phyloP scores from a whole-genome alignment of 1,139 yeast genomes.

The Debaryomyces sp. region DNA sequence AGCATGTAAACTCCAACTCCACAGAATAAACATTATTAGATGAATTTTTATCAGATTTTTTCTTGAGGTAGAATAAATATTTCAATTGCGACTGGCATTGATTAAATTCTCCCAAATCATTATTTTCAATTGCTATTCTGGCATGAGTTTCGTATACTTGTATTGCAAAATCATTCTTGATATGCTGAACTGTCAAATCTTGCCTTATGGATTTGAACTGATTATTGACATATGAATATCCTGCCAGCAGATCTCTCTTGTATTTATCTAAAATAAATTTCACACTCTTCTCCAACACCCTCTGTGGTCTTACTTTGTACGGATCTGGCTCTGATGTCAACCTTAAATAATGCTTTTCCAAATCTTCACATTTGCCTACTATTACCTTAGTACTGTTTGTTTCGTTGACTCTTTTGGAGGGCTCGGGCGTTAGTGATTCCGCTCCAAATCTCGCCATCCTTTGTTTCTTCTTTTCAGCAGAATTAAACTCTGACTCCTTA shows the following conservation, averaged over 20 bases:
- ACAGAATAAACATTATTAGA: slow-evolving; percentile 17
- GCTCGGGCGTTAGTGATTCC: slow-evolving; percentile 22
- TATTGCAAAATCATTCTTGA: slow-evolving; percentile 76
- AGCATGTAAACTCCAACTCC: slow-evolving; percentile 69
- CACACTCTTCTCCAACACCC: slow-evolving; percentile 60
- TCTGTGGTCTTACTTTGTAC: slow-evolving; percentile 72
- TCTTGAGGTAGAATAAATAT: slow-evolving; percentile 50
- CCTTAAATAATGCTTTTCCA: slow-evolving; percentile 81
- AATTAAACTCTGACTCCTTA: slow-evolving; percentile 24
- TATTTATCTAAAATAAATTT: slow-evolving; percentile 58
- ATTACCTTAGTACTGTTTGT: slow-evolving; percentile 26
- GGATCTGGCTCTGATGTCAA: slow-evolving; percentile 94
- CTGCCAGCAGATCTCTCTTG: slow-evolving; percentile 43
- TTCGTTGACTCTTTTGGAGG: not conserved
- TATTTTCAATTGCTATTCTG: slow-evolving; percentile 77
- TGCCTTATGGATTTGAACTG: slow-evolving; percentile 92
- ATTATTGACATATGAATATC: slow-evolving; percentile 79
- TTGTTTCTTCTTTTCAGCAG: slow-evolving; percentile 43
- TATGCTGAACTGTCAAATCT: slow-evolving; percentile 90
- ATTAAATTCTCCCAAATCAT: slow-evolving; percentile 91
- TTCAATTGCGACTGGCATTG: slow-evolving; percentile 89
- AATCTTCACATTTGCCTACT: slow-evolving; percentile 62
- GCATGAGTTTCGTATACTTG: slow-evolving; percentile 86
- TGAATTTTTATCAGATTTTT: slow-evolving; percentile 13
- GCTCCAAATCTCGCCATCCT: slow-evolving; percentile 53